Conservation (phyloP, 1,284 basidiomycete genomes). For the Marasmius oreades region DNA sequence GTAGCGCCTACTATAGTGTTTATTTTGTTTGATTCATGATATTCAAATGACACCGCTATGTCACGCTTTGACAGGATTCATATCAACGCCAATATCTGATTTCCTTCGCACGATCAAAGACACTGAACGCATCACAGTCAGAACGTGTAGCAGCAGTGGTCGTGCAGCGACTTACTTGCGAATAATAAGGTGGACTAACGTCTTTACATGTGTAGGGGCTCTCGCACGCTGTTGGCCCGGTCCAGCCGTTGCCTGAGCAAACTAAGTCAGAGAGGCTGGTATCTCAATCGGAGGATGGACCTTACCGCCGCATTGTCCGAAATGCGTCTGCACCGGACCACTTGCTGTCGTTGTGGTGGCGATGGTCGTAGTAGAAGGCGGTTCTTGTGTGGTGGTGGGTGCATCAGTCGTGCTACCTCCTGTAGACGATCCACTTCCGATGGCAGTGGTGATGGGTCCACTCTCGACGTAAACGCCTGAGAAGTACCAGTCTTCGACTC, state of each 20-base stretch:
- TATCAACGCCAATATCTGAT: too few relatives aligned
- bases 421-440: conserved; percentile 36
- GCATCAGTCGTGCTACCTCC: conserved; percentile 20
- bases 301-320: conserved; percentile 52
- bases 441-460: conserved; percentile 49
- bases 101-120: background rate
- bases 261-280: background rate
- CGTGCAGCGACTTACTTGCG: background rate
- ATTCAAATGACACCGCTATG: too few relatives aligned
- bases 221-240: conserved; percentile 45
- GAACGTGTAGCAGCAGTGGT: background rate
- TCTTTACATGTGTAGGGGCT: conserved; percentile 40
- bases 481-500: conserved; percentile 57
- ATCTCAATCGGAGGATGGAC: background rate
- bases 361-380: conserved; percentile 21
- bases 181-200: conserved; percentile 21
- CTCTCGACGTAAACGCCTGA: conserved; percentile 58
- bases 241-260: conserved; percentile 37
- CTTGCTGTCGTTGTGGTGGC: conserved; percentile 32
- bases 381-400: conserved; percentile 26
- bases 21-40: too few relatives aligned
- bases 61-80: too few relatives aligned
- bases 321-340: conserved; percentile 43
- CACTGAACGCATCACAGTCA: background rate
- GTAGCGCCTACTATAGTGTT: too few relatives aligned